phyloP scores from a whole-genome alignment of 768 basidiomycete species.

The Amanita rubescens region DNA sequence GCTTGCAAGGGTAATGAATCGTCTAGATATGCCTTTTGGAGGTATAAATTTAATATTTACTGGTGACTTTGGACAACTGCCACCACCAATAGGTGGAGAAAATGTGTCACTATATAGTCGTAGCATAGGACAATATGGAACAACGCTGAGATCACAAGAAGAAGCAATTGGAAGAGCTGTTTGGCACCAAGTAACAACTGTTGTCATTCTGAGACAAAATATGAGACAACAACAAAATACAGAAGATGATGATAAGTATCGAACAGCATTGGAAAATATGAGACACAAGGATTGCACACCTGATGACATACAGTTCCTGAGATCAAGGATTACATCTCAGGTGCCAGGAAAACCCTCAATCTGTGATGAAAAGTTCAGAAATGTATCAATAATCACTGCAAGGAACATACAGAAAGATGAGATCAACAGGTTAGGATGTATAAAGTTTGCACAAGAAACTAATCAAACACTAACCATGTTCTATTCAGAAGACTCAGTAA shows the following conservation, averaged over 20 bases:
- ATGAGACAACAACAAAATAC: too few relatives aligned
- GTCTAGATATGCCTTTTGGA: too few relatives aligned
- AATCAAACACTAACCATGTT: constrained; percentile 18
- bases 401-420: constrained; percentile 24
- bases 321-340: constrained; percentile 12
- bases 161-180: too few relatives aligned
- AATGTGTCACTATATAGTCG: too few relatives aligned
- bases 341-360: background rate
- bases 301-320: constrained; percentile 20
- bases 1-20: constrained; percentile 15
- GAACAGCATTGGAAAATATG: constrained; percentile 25
- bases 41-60: constrained; percentile 25
- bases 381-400: constrained; percentile 29
- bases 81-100: too few relatives aligned
- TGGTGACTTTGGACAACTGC: too few relatives aligned
- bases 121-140: background rate
- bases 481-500: too few relatives aligned
- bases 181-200: constrained; percentile 30
- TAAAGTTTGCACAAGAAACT: constrained; percentile 22
- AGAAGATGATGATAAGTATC: constrained; percentile 21
- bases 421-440: constrained; percentile 21
- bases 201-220: constrained; percentile 27
- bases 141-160: constrained; percentile 12
- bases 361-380: constrained; percentile 13
- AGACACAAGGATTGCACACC: constrained; percentile 23